phyloP scores from a whole-genome alignment of 2,329 filamentous ascomycete genomes.

The Byssoonygena ceratinophila region DNA sequence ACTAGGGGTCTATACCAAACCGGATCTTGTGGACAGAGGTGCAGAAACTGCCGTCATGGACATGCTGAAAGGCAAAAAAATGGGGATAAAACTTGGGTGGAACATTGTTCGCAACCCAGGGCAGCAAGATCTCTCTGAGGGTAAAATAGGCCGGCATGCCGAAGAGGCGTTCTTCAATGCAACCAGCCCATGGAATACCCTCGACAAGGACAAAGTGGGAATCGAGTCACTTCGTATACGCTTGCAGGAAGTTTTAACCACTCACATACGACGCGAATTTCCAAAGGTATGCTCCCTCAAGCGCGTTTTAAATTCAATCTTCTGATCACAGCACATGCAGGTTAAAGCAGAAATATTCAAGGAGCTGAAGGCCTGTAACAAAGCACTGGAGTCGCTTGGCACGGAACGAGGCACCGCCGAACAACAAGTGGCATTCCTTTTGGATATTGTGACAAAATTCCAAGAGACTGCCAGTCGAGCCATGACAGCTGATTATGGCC shows the following conservation, averaged over 20 bases:
- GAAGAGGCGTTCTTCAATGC: conserved; percentile 31
- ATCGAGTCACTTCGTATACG: conserved; percentile 32
- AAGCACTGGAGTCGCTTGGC: conserved; percentile 27
- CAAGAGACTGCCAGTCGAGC: background rate
- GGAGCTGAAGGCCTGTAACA: conserved; percentile 23
- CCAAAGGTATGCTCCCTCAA: conserved; percentile 28
- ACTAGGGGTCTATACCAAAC: conserved; percentile 28
- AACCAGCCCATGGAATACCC: conserved; percentile 28
- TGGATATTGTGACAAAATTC: conserved; percentile 25
- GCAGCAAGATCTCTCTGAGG: conserved; percentile 22
- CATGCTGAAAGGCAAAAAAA: conserved; percentile 21
- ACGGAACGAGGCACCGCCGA: conserved; percentile 26
- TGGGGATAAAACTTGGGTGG: conserved; percentile 25
- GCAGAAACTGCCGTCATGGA: conserved; percentile 24
- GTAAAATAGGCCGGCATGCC: conserved; percentile 19
- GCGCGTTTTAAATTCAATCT: background rate
- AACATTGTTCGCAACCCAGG: conserved; percentile 27
- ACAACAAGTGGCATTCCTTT: conserved; percentile 30
- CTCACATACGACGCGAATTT: conserved; percentile 39
- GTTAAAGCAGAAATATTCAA: conserved; percentile 31
- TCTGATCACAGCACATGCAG: conserved; percentile 3
- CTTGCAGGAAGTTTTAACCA: conserved; percentile 35
- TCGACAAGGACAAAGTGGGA: conserved; percentile 33
- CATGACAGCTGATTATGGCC: conserved; percentile 26
- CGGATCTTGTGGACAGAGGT: conserved; percentile 21